Percentiles rank a stretch among this genome's conserved stretches.
Evolutionary conservation across 1,284 basidiomycete genomes (phyloP).

Genomic region (Cystobasidium sp.): DNA sequence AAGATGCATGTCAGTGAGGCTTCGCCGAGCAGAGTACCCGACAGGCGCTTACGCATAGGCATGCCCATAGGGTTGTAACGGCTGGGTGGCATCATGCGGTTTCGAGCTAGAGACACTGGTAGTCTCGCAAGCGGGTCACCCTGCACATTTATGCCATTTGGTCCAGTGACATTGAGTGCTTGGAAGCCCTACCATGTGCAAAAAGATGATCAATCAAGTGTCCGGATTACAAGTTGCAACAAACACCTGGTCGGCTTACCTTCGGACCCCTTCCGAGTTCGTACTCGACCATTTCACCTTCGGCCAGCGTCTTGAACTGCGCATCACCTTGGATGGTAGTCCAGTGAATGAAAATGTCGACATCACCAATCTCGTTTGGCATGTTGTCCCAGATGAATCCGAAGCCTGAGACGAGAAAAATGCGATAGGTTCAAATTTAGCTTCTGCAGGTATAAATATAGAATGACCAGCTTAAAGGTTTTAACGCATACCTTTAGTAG

Average conservation of each 20-base stretch:
- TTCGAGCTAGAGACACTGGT: slow-evolving; percentile 30
- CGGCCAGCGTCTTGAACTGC: slow-evolving; percentile 39
- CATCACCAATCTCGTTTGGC: slow-evolving; percentile 40
- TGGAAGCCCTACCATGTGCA: slow-evolving; percentile 29
- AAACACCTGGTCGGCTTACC: not conserved
- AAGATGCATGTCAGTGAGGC: not conserved
- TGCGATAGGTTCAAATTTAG: not conserved
- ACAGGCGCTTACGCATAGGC: slow-evolving; percentile 26
- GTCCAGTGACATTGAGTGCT: slow-evolving; percentile 42
- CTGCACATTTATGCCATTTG: slow-evolving; percentile 30
- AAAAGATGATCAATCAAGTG: too few species aligned
- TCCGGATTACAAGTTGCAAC: too few species aligned
- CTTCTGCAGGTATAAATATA: not conserved
- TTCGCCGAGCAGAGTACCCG: not conserved
- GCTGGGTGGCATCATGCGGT: slow-evolving; percentile 31
- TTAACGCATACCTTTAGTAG: slow-evolving; percentile 31
- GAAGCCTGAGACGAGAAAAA: slow-evolving; percentile 24
- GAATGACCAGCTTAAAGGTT: not conserved
- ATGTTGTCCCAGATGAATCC: slow-evolving; percentile 43
- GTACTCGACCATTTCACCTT: slow-evolving; percentile 43
- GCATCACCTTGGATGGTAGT: slow-evolving; percentile 43
- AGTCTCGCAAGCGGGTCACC: slow-evolving; percentile 39
- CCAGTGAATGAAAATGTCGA: slow-evolving; percentile 44
- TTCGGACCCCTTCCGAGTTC: slow-evolving; percentile 41
- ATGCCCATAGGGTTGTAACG: slow-evolving; percentile 42